These are phyloP conservation scores for Rubroshorea leprosula DNA, from an alignment of 345 rosid genomes.

Conservation along the genomic window DNA sequence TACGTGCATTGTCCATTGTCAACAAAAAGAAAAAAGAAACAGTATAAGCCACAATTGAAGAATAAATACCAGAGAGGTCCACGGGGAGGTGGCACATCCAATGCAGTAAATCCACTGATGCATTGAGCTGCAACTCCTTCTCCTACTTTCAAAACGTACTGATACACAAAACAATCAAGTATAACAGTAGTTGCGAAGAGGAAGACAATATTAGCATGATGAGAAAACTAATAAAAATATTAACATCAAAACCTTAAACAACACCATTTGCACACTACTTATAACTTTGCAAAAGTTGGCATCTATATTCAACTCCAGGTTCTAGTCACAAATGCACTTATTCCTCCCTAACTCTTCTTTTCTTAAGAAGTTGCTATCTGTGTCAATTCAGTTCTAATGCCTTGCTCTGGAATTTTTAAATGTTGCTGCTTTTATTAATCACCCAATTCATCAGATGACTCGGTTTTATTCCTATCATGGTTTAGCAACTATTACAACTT, in stretches of 20 bases:
- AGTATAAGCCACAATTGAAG: background rate
- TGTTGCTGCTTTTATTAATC: background rate
- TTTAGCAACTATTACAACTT: too few relatives aligned
- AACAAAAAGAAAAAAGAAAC: background rate
- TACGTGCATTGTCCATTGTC: background rate
- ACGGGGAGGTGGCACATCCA: slow-evolving; percentile 64
- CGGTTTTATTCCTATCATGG: background rate
- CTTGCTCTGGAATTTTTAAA: background rate
- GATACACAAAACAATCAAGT: slow-evolving; percentile 15
- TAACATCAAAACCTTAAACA: too few relatives aligned
- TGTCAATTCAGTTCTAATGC: background rate
- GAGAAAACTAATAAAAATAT: background rate
- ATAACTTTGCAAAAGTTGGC: background rate
- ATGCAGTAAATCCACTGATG: slow-evolving; percentile 59
- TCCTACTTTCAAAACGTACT: slow-evolving; percentile 57
- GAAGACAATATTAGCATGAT: background rate
- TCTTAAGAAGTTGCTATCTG: background rate
- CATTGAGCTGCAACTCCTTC: slow-evolving; percentile 62
- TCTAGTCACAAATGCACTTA: too few relatives aligned
- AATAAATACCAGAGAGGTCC: slow-evolving; percentile 60
- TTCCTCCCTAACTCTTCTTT: background rate
- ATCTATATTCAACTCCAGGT: too few relatives aligned
- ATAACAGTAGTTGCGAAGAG: background rate
- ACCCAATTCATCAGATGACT: background rate
- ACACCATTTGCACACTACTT: too few relatives aligned